These are phyloP conservation scores for Jatropha curcas DNA, from an alignment of 345 rosid species.

Conservation along the genomic window DNA sequence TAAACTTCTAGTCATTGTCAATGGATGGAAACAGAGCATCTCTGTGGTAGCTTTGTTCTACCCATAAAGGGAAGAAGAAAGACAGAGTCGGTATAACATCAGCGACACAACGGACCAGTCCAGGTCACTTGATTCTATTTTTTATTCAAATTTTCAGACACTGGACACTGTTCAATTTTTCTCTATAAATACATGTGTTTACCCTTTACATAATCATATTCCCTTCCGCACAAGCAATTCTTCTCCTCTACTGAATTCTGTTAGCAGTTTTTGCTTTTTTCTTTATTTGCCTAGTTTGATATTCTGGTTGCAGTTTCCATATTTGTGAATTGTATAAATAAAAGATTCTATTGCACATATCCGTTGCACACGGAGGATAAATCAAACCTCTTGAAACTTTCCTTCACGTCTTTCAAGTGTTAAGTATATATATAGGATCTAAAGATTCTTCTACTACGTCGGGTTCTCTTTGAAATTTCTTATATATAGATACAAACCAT, in stretches of 20 bases:
- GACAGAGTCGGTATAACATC: neutral
- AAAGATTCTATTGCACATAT: too few relatives aligned
- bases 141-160: neutral
- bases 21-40: neutral
- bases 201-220: neutral
- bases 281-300: neutral
- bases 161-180: neutral
- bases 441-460: neutral
- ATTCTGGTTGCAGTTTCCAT: neutral
- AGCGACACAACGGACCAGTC: too few relatives aligned
- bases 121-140: conserved; percentile 17
- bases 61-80: neutral
- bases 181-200: conserved; percentile 20
- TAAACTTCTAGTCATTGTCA: neutral
- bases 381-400: too few relatives aligned
- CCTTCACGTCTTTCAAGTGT: too few relatives aligned
- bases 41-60: neutral
- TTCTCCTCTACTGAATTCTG: neutral
- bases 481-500: neutral
- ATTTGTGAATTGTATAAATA: neutral
- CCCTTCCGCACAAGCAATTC: conserved; percentile 1
- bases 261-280: neutral
- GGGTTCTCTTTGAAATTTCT: neutral
- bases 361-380: too few relatives aligned
- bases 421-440: too few relatives aligned